Evolutionary conservation across 768 basidiomycete genomes (phyloP).

Genomic region (Naganishia vishniacii): DNA sequence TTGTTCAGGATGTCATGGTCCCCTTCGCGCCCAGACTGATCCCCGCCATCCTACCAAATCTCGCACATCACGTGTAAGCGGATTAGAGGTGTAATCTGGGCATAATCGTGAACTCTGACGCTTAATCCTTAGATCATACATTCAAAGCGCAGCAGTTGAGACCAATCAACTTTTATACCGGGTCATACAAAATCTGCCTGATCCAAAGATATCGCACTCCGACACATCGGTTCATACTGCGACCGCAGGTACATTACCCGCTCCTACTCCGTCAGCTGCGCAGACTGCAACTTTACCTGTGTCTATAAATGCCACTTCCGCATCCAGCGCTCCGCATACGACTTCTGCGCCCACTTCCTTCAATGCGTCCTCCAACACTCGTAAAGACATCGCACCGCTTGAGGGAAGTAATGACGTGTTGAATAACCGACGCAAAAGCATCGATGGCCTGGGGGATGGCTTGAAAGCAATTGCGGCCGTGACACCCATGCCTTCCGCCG

Average conservation of each 20-base stretch:
- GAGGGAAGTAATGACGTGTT: background rate
- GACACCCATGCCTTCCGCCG: background rate
- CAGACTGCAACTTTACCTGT: constrained; percentile 27
- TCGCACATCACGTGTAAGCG: constrained; percentile 70
- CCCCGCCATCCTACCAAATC: constrained; percentile 84
- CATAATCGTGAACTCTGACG: background rate
- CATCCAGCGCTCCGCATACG: constrained; percentile 3
- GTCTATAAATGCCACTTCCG: constrained; percentile 22
- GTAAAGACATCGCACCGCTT: constrained; percentile 1
- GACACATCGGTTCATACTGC: background rate
- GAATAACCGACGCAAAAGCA: constrained; percentile 13
- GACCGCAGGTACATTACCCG: constrained; percentile 28
- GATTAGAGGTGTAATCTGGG: constrained; percentile 29
- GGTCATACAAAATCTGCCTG: constrained; percentile 79
- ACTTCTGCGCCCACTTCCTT: constrained; percentile 11
- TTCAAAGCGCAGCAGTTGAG: constrained; percentile 75
- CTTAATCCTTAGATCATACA: constrained; percentile 56
- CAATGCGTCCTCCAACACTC: constrained; percentile 4
- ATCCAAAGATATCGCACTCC: constrained; percentile 50
- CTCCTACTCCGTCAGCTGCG: constrained; percentile 31
- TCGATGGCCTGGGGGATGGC: constrained; percentile 1
- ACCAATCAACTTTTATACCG: constrained; percentile 78
- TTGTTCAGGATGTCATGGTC: constrained; percentile 85
- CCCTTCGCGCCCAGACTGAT: constrained; percentile 90
- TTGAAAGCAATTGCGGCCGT: constrained; percentile 1